These are phyloP conservation scores for Candida railenensis DNA, from an alignment of 805 yeast species.

Conservation along the genomic window DNA sequence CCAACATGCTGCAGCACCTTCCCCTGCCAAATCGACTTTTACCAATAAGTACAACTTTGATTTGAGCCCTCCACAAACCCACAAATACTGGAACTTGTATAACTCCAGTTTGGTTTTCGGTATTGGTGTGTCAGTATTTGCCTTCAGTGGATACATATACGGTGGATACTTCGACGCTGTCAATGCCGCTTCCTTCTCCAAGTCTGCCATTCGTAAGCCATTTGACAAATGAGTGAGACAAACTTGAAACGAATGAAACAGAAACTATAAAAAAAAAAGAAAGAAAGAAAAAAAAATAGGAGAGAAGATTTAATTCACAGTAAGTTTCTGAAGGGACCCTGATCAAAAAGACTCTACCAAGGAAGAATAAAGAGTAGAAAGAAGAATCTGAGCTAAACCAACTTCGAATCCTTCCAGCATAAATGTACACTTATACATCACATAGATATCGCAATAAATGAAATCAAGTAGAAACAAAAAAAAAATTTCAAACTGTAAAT, in stretches of 20 bases:
- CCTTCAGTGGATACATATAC: slow-evolving; percentile 2
- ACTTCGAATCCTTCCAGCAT: no score
- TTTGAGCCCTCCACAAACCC: slow-evolving; percentile 44
- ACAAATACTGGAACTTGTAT: slow-evolving; percentile 39
- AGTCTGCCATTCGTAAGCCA: slow-evolving; percentile 3
- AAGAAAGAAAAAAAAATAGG: no score
- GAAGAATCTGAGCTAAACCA: no score
- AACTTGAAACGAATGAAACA: background rate
- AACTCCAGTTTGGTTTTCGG: slow-evolving; percentile 7
- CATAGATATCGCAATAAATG: no score
- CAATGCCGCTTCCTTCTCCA: background rate
- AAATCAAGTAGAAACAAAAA: no score
- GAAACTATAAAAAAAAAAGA: background rate
- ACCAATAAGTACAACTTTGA: slow-evolving; percentile 42
- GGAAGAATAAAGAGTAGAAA: no score
- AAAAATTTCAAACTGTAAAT: no score
- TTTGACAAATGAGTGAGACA: background rate
- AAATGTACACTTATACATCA: no score
- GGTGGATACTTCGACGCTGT: slow-evolving; percentile 5
- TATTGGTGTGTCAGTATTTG: slow-evolving; percentile 3
- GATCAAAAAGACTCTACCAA: no score
- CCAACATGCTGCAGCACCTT: slow-evolving; percentile 22
- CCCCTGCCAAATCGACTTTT: slow-evolving; percentile 28
- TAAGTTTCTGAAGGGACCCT: no score
- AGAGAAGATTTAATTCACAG: no score